These are phyloP conservation scores for Trifolium fragiferum DNA, from an alignment of 306 rosid genomes.

Conservation along the genomic window DNA sequence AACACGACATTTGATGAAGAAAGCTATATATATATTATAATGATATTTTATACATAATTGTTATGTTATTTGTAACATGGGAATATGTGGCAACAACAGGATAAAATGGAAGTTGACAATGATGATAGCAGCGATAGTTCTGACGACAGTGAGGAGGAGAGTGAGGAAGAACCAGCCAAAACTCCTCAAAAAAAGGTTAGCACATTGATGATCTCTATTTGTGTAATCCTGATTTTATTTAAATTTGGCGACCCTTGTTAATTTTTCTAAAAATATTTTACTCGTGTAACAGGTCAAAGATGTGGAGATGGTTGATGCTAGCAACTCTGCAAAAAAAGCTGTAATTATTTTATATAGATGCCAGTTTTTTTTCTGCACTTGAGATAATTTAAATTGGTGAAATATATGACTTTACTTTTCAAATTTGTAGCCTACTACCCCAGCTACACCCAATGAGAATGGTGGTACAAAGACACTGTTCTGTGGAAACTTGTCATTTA, in stretches of 20 bases:
- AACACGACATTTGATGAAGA: background rate
- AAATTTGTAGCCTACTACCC: slow-evolving; percentile 68
- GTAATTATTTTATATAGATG: slow-evolving; percentile 35
- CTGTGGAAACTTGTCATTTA: slow-evolving; percentile 70
- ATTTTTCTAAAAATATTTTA: background rate
- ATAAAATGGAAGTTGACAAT: slow-evolving; percentile 55
- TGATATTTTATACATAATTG: background rate
- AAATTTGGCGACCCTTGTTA: background rate
- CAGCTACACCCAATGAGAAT: slow-evolving; percentile 50
- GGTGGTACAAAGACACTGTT: slow-evolving; percentile 65
- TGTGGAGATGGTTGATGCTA: slow-evolving; percentile 75
- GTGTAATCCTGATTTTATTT: background rate
- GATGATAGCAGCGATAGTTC: slow-evolving; percentile 44
- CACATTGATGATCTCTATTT: background rate
- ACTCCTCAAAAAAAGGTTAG: slow-evolving; percentile 62
- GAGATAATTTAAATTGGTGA: background rate
- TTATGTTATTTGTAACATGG: background rate
- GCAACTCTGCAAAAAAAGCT: slow-evolving; percentile 51
- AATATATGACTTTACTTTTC: background rate
- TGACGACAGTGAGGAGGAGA: slow-evolving; percentile 51
- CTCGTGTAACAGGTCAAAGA: slow-evolving; percentile 51
- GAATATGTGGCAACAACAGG: slow-evolving; percentile 11
- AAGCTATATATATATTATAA: background rate
- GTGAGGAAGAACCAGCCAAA: slow-evolving; percentile 44
- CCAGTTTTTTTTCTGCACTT: background rate